phyloP scores from a whole-genome alignment of 2,329 filamentous ascomycete genomes.

The Polychaeton citri region DNA sequence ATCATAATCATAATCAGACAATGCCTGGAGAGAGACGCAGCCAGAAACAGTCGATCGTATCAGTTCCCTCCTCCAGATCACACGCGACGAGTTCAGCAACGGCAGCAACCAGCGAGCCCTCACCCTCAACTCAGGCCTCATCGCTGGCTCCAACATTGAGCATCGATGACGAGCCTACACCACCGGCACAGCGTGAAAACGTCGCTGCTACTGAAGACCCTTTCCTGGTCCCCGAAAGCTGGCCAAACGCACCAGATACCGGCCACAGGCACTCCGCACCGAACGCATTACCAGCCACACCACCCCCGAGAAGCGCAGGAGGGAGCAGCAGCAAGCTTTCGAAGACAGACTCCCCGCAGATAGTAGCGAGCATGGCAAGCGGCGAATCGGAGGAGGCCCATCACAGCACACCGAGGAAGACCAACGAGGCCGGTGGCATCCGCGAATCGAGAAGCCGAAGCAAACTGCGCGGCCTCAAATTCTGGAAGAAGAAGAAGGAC shows the following conservation, averaged over 20 bases:
- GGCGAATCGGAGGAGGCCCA: constrained; percentile 9
- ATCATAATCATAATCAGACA: constrained; percentile 1
- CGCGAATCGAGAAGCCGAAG: constrained; percentile 22
- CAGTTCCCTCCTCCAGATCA: constrained; percentile 18
- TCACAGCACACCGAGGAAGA: constrained; percentile 5
- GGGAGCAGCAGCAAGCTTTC: constrained; percentile 1
- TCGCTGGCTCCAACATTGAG: constrained; percentile 12
- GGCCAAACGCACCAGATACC: constrained; percentile 11
- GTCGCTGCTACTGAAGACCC: constrained; percentile 9
- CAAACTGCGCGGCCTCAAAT: constrained; percentile 21
- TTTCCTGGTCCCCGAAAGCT: constrained; percentile 9
- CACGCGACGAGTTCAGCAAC: constrained; percentile 20
- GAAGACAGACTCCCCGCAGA: constrained; percentile 11
- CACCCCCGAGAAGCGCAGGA: constrained; percentile 5
- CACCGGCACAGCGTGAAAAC: constrained; percentile 3
- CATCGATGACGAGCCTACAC: constrained; percentile 8
- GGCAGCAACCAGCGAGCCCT: constrained; percentile 15
- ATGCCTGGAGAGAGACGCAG: constrained; percentile 5
- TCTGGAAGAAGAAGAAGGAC: constrained; percentile 22
- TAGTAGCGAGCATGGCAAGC: constrained; percentile 12
- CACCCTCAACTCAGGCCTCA: constrained; percentile 21
- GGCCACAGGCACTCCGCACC: constrained; percentile 11
- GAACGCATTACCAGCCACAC: constrained; percentile 9
- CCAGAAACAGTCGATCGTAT: constrained; percentile 7
- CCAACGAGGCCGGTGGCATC: constrained; percentile 5